phyloP scores from a whole-genome alignment of 2,329 filamentous ascomycete genomes.

The Rhinocladiella similis region DNA sequence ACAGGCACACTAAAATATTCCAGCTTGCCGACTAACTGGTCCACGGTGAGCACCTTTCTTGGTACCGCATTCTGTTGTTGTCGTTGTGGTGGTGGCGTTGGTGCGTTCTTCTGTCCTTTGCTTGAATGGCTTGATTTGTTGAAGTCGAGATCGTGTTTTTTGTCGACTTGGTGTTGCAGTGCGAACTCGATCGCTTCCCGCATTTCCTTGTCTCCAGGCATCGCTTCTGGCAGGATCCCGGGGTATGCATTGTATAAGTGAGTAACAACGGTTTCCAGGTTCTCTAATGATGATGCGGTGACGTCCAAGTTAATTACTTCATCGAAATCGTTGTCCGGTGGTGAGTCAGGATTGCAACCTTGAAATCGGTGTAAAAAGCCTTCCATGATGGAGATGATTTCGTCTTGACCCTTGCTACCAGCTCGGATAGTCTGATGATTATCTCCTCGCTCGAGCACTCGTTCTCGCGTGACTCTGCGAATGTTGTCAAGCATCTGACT shows the following conservation, averaged over 20 bases:
- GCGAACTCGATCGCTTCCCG: slow-evolving; percentile 77
- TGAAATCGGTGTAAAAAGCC: slow-evolving; percentile 88
- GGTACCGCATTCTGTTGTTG: slow-evolving; percentile 12
- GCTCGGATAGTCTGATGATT: slow-evolving; percentile 98
- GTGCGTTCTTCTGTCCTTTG: slow-evolving; percentile 28
- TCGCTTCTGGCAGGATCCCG: slow-evolving; percentile 63
- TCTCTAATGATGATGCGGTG: slow-evolving; percentile 72
- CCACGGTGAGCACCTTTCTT: slow-evolving; percentile 25
- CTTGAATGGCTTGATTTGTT: slow-evolving; percentile 50
- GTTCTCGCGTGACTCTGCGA: slow-evolving; percentile 70
- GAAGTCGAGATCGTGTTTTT: slow-evolving; percentile 73
- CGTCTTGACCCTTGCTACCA: slow-evolving; percentile 65
- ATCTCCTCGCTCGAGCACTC: slow-evolving; percentile 83
- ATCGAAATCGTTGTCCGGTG: slow-evolving; percentile 83
- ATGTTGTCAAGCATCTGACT: slow-evolving; percentile 67
- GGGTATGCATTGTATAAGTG: slow-evolving; percentile 77
- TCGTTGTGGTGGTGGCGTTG: no score
- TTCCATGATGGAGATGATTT: slow-evolving; percentile 91
- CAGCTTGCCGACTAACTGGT: slow-evolving; percentile 42
- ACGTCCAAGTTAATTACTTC: slow-evolving; percentile 82
- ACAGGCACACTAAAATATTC: slow-evolving; percentile 67
- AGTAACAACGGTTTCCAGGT: slow-evolving; percentile 76
- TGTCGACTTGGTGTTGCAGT: slow-evolving; percentile 68
- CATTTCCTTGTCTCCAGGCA: slow-evolving; percentile 72
- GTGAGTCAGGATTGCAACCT: slow-evolving; percentile 62